phyloP scores from a whole-genome alignment of 2,329 filamentous ascomycete species.

The Xylariaceae sp. region DNA sequence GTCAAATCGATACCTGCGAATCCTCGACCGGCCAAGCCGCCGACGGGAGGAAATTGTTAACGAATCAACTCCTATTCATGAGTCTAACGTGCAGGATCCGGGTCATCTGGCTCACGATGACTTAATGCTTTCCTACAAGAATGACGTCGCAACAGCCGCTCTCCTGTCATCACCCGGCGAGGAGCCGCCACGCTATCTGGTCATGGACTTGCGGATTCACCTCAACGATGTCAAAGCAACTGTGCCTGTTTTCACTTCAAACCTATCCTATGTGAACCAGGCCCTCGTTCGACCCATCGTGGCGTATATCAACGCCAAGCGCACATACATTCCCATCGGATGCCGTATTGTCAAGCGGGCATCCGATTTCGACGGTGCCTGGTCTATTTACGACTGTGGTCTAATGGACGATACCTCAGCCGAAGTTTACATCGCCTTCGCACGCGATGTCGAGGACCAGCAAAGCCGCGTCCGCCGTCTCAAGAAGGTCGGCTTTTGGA shows the following conservation, averaged over 20 bases:
- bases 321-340: constrained; percentile 90
- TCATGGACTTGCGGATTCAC: constrained; percentile 93
- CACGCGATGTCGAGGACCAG: constrained; percentile 82
- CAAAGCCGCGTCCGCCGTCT: constrained; percentile 79
- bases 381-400: constrained; percentile 90
- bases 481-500: constrained; percentile 97
- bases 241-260: constrained; percentile 85
- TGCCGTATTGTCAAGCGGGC: constrained; percentile 89
- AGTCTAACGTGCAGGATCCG: constrained; percentile 16
- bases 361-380: constrained; percentile 88
- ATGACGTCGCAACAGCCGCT: neutral
- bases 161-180: constrained; percentile 25
- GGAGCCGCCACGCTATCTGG: constrained; percentile 71
- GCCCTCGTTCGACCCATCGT: constrained; percentile 93
- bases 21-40: constrained; percentile 47
- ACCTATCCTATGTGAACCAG: constrained; percentile 94
- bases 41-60: constrained; percentile 24
- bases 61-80: constrained; percentile 17
- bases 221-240: constrained; percentile 91
- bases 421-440: constrained; percentile 93
- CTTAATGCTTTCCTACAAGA: constrained; percentile 6
- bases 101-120: constrained; percentile 8
- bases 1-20: constrained; percentile 61
- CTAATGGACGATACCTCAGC: constrained; percentile 89
- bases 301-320: constrained; percentile 93